Evolutionary conservation across 2,329 filamentous ascomycete genomes (phyloP), one percentile per base, ranked within the genome.

Genomic region (Fusarium solani-melongenae): DNA sequence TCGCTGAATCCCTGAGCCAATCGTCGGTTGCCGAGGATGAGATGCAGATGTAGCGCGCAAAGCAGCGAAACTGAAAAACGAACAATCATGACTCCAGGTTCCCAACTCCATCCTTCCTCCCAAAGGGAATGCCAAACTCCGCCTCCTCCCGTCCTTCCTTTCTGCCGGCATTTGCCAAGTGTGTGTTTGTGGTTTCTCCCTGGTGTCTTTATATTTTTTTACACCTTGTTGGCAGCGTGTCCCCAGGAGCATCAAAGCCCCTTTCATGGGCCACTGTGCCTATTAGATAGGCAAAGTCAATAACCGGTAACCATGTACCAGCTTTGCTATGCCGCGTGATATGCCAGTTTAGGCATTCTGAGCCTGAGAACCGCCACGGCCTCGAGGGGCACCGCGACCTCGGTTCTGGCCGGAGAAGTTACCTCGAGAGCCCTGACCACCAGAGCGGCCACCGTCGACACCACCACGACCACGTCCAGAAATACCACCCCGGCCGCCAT

Each of bases 401-500:
- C 92, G 88, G 73, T 84, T 85, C 73, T 87, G 86, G 63, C 92
- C 92, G 64, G 92, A 89, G 84, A 93, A 95, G 80, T 90, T 91
- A 70, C 92, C 92, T 66, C 92, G 91, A 76, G 90, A 86, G 63
- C 86, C 84, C 81, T 92, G 91, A 81, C 89, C 90, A 62, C 90
- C 89, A 58, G 86, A 83, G 74, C 91, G 91, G 74, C 84, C 83
- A 67, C 85, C 84, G 49, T 93, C 91, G 70, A 88, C 90, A 41
- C 89, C 89, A 75, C 92, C 92, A 79, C 93, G 92, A 70, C 92
- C 91, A 78, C 92, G 90, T 74, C 88, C 87, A 75, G 89, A 85
- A 58, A 82, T 77, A 73, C 89, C 89, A 61, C 92, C 92, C 70
- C 92, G 90, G 74, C 87, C 88, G 77, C 87, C 87, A 80, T 90